Conservation (phyloP, 148 eudicot genomes). For the Fallopia convolvulus region DNA sequence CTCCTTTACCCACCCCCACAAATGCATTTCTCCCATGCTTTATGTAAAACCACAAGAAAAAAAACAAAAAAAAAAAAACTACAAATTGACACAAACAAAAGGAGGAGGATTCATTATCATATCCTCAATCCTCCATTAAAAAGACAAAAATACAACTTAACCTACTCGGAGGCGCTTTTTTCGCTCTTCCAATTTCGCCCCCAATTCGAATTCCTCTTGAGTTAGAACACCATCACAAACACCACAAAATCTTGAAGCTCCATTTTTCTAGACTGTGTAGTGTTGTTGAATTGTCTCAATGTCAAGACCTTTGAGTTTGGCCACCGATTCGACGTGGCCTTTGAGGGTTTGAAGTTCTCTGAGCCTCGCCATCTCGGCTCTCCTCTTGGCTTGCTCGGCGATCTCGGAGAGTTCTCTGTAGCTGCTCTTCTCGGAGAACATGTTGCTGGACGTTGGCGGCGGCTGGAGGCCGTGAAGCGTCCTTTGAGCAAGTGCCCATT, state of each 20-base stretch:
- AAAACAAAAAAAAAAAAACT: background rate
- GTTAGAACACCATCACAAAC: background rate
- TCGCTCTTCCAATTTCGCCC: background rate
- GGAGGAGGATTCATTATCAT: background rate
- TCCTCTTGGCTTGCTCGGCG: conserved; percentile 62
- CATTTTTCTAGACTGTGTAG: conserved; percentile 19
- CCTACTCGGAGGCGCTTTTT: background rate
- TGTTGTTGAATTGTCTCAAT: conserved; percentile 25
- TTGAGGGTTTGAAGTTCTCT: conserved; percentile 27
- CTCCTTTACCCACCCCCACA: background rate
- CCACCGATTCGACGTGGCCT: conserved; percentile 32
- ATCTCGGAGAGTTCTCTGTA: conserved; percentile 50
- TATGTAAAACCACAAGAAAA: background rate
- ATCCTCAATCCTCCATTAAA: background rate
- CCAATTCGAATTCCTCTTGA: background rate
- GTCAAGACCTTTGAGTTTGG: conserved; percentile 21
- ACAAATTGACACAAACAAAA: background rate
- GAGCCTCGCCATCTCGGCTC: conserved; percentile 69
- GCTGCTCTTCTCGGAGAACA: conserved; percentile 37
- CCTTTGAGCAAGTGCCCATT: conserved; percentile 66
- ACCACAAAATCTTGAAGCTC: background rate
- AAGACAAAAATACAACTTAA: background rate
- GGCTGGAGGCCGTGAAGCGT: conserved; percentile 60
- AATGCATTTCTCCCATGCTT: conserved; percentile 8
- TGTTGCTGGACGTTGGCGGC: conserved; percentile 20